Conservation (phyloP, 257 asterid species). For the Eucommia ulmoides region DNA sequence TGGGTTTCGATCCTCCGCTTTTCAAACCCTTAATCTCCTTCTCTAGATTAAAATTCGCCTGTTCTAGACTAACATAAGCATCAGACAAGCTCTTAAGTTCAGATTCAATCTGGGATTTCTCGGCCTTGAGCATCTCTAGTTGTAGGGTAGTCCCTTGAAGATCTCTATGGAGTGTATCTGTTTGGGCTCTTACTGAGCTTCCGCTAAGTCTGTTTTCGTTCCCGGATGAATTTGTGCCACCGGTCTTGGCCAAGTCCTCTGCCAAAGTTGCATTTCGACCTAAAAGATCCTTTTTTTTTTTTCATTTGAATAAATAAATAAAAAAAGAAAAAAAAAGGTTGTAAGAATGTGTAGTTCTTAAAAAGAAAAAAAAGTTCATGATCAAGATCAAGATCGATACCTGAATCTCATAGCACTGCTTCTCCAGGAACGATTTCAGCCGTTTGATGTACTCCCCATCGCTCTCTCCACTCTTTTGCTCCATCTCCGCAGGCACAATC, state of each 20-base stretch:
- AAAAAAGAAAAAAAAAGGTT: neutral
- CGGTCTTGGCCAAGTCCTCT: constrained; percentile 59
- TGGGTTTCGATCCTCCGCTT: constrained; percentile 39
- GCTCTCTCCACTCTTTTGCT: constrained; percentile 56
- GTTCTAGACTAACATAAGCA: constrained; percentile 92
- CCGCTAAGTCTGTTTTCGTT: constrained; percentile 35
- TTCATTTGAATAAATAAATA: too few relatives aligned
- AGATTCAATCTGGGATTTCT: constrained; percentile 60
- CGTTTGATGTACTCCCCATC: constrained; percentile 68
- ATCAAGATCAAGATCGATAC: constrained; percentile 20
- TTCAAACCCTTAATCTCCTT: constrained; percentile 46
- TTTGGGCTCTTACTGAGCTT: constrained; percentile 56
- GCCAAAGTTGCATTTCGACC: constrained; percentile 76
- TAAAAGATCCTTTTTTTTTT: constrained; percentile 71
- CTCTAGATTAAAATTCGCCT: constrained; percentile 67
- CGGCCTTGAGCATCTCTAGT: constrained; percentile 58
- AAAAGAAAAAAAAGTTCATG: neutral
- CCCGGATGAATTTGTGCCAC: constrained; percentile 40
- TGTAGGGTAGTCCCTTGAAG: constrained; percentile 54
- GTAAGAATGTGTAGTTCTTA: too few relatives aligned
- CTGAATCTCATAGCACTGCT: constrained; percentile 94
- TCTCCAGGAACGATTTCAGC: constrained; percentile 59
- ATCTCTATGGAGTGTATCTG: constrained; percentile 61
- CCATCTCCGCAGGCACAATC: constrained; percentile 73
- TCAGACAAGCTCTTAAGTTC: constrained; percentile 83